Percentiles rank a stretch among this genome's conserved stretches.
These are phyloP conservation scores for Loxodes magnus DNA, from an alignment of 73 alveolate species.

Conservation along the genomic window DNA sequence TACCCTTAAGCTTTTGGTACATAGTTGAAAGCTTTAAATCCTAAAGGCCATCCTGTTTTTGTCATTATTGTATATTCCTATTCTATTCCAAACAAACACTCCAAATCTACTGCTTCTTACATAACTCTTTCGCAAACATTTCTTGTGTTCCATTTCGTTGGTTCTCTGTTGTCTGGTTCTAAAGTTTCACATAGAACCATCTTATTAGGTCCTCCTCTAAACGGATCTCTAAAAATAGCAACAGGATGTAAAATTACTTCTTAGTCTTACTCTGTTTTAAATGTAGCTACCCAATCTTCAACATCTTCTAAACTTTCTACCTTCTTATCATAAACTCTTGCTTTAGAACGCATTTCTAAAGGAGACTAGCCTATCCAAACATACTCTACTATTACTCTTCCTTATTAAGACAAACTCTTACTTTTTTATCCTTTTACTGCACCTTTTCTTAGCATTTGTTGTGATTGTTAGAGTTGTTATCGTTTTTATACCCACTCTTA, in stretches of 20 bases:
- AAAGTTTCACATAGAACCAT: constrained; percentile 65
- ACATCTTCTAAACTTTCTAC: constrained; percentile 29
- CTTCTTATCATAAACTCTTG: constrained; percentile 8
- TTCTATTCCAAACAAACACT: constrained; percentile 92
- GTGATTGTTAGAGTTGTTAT: too few species aligned
- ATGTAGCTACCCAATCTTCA: constrained; percentile 85
- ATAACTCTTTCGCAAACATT: constrained; percentile 22
- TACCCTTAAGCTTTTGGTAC: constrained; percentile 80
- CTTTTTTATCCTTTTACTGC: too few species aligned
- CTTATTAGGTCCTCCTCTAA: constrained; percentile 53
- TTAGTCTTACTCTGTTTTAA: constrained; percentile 66
- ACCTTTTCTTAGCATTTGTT: too few species aligned
- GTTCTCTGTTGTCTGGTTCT: constrained; percentile 43
- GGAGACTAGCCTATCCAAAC: constrained; percentile 77
- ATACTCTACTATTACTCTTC: constrained; percentile 44
- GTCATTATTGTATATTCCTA: constrained; percentile 76
- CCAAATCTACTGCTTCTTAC: constrained; percentile 32
- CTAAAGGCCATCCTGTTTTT: constrained; percentile 14
- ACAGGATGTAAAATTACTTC: constrained; percentile 84
- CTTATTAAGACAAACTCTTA: too few species aligned
- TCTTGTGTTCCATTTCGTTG: constrained; percentile 68
- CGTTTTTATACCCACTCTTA: too few species aligned
- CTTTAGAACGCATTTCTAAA: constrained; percentile 51
- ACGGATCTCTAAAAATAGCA: constrained; percentile 76
- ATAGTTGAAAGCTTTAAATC: constrained; percentile 70